These are phyloP conservation scores for Bryum argenteum DNA, from an alignment of 225 moss, liverwort and hornwort species.

Conservation along the genomic window DNA sequence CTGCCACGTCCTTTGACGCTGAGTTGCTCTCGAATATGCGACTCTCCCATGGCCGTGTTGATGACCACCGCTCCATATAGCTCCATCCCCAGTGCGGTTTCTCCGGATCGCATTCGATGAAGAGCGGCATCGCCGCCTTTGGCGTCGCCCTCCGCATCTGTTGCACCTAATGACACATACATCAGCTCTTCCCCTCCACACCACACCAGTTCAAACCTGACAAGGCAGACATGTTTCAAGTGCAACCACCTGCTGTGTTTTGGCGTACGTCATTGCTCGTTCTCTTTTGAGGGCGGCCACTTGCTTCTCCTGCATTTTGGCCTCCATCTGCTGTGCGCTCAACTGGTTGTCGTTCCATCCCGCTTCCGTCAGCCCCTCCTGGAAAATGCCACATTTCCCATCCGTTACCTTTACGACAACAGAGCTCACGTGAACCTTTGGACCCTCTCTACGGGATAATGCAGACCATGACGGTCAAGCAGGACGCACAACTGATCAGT, in stretches of 20 bases:
- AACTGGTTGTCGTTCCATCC: conserved; percentile 75
- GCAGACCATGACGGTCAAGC: neutral
- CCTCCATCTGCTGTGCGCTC: conserved; percentile 74
- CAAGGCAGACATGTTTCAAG: neutral
- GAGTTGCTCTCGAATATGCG: conserved; percentile 54
- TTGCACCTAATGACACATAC: conserved; percentile 4
- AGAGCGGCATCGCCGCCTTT: conserved; percentile 57
- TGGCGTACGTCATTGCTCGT: conserved; percentile 84
- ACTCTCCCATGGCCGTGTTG: conserved; percentile 85
- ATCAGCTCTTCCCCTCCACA: neutral
- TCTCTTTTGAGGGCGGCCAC: conserved; percentile 89
- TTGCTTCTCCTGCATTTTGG: conserved; percentile 80
- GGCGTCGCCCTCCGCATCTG: conserved; percentile 71
- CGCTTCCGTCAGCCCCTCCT: conserved; percentile 50
- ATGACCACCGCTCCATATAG: conserved; percentile 93
- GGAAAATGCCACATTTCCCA: neutral
- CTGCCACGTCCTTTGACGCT: conserved; percentile 39
- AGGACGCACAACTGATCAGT: neutral
- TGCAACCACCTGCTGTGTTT: conserved; percentile 71
- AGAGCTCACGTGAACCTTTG: neutral
- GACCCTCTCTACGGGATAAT: neutral
- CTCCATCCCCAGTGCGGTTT: conserved; percentile 95
- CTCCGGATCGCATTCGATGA: conserved; percentile 81
- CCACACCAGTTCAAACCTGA: neutral
- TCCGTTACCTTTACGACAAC: conserved; percentile 16